Conservation (phyloP, 805 yeast genomes). For the Candida coleopterorum region DNA sequence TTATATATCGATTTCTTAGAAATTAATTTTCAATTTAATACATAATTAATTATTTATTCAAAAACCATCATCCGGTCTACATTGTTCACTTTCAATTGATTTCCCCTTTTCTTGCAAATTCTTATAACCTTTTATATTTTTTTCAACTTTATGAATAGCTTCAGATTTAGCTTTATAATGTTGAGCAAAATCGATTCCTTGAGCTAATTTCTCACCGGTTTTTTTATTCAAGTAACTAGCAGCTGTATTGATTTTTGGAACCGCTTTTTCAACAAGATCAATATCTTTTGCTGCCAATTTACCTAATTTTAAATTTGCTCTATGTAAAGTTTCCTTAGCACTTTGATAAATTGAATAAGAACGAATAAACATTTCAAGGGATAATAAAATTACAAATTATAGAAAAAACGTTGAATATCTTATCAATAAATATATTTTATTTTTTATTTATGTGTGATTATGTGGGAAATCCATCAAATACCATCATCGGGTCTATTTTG, state of each 20-base stretch:
- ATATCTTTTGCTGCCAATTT: slow-evolving; percentile 9
- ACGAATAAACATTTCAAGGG: not conserved
- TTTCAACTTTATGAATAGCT: slow-evolving; percentile 15
- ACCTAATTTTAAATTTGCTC: slow-evolving; percentile 7
- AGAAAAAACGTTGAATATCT: no score
- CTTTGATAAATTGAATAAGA: slow-evolving; percentile 4
- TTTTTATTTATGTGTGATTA: not conserved
- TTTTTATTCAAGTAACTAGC: slow-evolving; percentile 15
- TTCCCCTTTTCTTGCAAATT: slow-evolving; percentile 41
- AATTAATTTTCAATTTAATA: no score
- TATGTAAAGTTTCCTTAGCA: slow-evolving; percentile 3
- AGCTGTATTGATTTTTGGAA: slow-evolving; percentile 7
- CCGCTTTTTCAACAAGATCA: slow-evolving; percentile 8
- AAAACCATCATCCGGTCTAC: slow-evolving; percentile 44
- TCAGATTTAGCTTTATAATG: slow-evolving; percentile 13
- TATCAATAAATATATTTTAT: no score
- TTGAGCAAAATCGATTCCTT: slow-evolving; percentile 13
- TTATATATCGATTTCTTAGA: no score
- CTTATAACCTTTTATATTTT: slow-evolving; percentile 32
- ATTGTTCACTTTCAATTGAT: slow-evolving; percentile 39
- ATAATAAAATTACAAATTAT: no score
- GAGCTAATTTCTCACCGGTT: slow-evolving; percentile 18
- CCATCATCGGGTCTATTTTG: slow-evolving; percentile 47
- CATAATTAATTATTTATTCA: slow-evolving; percentile 11
- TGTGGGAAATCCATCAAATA: slow-evolving; percentile 14